A percentile compares a stretch with the other conserved stretches of the same genome.
Evolutionary conservation across 371 early-diverging fungal species (phyloP).

Genomic region (Agmasoma carcini): DNA sequence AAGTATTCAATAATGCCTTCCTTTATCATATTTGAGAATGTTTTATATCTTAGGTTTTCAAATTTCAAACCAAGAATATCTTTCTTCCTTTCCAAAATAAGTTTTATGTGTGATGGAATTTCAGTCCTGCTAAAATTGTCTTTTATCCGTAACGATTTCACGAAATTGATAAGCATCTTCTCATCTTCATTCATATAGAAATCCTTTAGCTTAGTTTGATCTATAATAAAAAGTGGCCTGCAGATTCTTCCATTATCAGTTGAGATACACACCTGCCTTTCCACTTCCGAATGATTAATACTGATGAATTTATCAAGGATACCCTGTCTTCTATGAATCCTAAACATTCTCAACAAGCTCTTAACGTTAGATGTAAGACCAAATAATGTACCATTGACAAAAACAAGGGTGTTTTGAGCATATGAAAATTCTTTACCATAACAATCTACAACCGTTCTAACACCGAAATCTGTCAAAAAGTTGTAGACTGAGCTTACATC

Average conservation of each 20-base stretch:
- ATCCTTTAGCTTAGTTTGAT: constrained; percentile 38
- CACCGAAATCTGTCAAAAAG: constrained; percentile 62
- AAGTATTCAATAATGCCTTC: constrained; percentile 88
- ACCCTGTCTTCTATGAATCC: constrained; percentile 67
- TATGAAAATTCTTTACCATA: constrained; percentile 66
- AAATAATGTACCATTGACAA: constrained; percentile 73
- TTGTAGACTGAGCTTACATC: constrained; percentile 59
- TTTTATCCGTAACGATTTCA: background rate
- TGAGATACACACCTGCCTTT: constrained; percentile 71
- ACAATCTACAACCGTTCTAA: constrained; percentile 59
- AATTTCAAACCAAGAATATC: background rate
- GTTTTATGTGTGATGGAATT: background rate
- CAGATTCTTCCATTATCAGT: constrained; percentile 94
- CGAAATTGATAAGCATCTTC: background rate
- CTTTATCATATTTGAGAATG: constrained; percentile 72
- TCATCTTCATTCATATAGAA: background rate
- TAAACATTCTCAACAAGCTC: constrained; percentile 65
- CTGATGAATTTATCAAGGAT: constrained; percentile 74
- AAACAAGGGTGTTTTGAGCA: constrained; percentile 62
- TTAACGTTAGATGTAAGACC: constrained; percentile 67
- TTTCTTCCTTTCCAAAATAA: constrained; percentile 56
- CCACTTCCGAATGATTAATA: constrained; percentile 68
- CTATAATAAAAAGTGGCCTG: constrained; percentile 86
- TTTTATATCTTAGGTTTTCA: constrained; percentile 51
- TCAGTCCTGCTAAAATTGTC: background rate